These are phyloP conservation scores for Fusarium tupiense DNA, from an alignment of 2,329 filamentous ascomycete species.

Conservation along the genomic window DNA sequence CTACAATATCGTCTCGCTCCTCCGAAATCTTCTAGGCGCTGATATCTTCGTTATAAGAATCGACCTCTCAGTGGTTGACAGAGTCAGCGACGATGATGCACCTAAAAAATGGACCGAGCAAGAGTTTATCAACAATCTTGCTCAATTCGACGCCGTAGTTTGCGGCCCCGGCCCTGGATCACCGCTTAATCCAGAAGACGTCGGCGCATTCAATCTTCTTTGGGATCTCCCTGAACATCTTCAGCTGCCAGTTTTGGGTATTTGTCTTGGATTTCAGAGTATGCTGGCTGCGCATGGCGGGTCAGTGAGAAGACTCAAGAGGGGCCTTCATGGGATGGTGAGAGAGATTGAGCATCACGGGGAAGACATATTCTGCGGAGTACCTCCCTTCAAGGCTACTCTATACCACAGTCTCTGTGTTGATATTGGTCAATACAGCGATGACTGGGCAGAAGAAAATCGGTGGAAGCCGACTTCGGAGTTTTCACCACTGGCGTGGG, in stretches of 20 bases:
- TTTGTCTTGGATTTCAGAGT: conserved; percentile 91
- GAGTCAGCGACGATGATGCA: conserved; percentile 1
- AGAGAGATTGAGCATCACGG: conserved; percentile 69
- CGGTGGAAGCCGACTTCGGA: conserved; percentile 57
- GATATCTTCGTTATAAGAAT: conserved; percentile 64
- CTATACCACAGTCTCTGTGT: conserved; percentile 77
- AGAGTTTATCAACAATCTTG: conserved; percentile 51
- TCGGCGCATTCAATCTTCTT: conserved; percentile 81
- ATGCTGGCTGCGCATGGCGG: conserved; percentile 76
- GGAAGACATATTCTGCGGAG: conserved; percentile 72
- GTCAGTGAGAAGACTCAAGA: conserved; percentile 70
- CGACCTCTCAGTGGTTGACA: conserved; percentile 61
- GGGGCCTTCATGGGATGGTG: conserved; percentile 85
- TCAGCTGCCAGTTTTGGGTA: conserved; percentile 81
- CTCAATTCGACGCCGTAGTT: conserved; percentile 82
- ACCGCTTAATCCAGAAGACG: conserved; percentile 75
- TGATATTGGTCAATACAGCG: conserved; percentile 57
- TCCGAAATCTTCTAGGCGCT: conserved; percentile 73
- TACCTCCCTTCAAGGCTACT: conserved; percentile 73
- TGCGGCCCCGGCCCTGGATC: conserved; percentile 91
- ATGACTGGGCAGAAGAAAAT: conserved; percentile 30
- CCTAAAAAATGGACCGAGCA: conserved; percentile 55
- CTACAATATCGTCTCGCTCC: conserved; percentile 88
- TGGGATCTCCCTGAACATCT: conserved; percentile 72
- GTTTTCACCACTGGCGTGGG: conserved; percentile 71